Base-by-base conservation (phyloP, 805 yeast species). In the Saccharomycopsis sp. region DNA sequence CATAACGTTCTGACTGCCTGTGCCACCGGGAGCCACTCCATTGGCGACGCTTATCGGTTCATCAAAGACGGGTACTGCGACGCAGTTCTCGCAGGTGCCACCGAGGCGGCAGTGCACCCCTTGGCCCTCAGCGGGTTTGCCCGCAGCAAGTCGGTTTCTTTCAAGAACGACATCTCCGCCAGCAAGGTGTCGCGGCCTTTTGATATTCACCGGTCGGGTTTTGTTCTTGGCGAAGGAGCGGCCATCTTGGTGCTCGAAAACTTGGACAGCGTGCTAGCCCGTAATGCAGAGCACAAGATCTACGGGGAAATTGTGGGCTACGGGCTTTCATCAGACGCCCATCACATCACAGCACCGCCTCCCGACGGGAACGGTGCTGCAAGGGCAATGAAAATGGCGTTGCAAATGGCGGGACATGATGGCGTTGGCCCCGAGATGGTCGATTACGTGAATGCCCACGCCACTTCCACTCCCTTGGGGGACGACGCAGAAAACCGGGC, bases 1-100 rank as follows among this genome's bases (percentile, higher is more conserved):
- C 96, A 88, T 55, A 66, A 94, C 0, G 92, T 77, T 0, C 73
- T 95, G 2, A 87, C 97, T 0, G 98, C 98, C 1, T 92, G 99
- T 64, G 95, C 99, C 3, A 87, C 98, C 0, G 99, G 99, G 0
- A 73, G 81, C 21, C 94, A 92, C 54, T 73, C 96, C 0, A 79
- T 92, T 36, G 97, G 97, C 3, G 99, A 92, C 56, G 96, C 96
- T 0, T 73, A 68, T 50, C 73, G 88, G 52, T 79, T 88, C 52
- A 84, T 92, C 44, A 63, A 69, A 45, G 77, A 77, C 42, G 94
- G 84, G 3, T 80, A 82, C 61, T 85, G 89, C 8, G 80, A 87
- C 50, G 84, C 80, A 3, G 83, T 88, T 77, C 68, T 92, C 7
- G 92, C 95, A 6, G 98, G 98, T n/a, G 94, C 96, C 1, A 65